Evolutionary conservation across 495 filamentous ascomycete genomes (phyloP).

Genomic region (Aspergillus cavernicola): DNA sequence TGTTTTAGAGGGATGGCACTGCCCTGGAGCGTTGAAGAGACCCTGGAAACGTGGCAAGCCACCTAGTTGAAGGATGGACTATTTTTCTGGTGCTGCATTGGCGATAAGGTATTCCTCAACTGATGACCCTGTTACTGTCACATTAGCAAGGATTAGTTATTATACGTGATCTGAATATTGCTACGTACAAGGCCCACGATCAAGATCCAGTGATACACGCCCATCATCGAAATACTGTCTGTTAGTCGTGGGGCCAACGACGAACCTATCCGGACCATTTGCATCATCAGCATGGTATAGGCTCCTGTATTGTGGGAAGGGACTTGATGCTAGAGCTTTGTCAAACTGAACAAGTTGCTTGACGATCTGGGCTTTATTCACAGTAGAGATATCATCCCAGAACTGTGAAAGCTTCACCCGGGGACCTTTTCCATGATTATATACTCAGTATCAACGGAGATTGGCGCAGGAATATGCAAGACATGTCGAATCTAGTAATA

Average conservation of each 20-base stretch:
- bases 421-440: slow-evolving; percentile 17
- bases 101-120: not conserved
- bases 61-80: not conserved
- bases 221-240: slow-evolving; percentile 1
- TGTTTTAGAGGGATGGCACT: not conserved
- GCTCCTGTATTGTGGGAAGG: not conserved
- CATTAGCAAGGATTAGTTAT: not conserved
- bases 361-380: not conserved
- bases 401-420: not conserved
- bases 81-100: not conserved
- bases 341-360: slow-evolving; percentile 4
- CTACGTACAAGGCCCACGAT: slow-evolving; percentile 5
- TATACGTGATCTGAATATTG: not conserved
- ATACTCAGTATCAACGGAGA: slow-evolving; percentile 17
- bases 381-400: slow-evolving; percentile 6
- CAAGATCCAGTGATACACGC: not conserved
- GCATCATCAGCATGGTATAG: not conserved
- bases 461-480: slow-evolving; percentile 16
- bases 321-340: not conserved
- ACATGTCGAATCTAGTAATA: slow-evolving; percentile 19
- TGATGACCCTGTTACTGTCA: not conserved
- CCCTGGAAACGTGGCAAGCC: not conserved
- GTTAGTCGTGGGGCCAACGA: slow-evolving; percentile 1
- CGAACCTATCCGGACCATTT: not conserved
- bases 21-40: not conserved